phyloP scores from a whole-genome alignment of 495 filamentous ascomycete genomes.

The Talaromyces wortmannii region DNA sequence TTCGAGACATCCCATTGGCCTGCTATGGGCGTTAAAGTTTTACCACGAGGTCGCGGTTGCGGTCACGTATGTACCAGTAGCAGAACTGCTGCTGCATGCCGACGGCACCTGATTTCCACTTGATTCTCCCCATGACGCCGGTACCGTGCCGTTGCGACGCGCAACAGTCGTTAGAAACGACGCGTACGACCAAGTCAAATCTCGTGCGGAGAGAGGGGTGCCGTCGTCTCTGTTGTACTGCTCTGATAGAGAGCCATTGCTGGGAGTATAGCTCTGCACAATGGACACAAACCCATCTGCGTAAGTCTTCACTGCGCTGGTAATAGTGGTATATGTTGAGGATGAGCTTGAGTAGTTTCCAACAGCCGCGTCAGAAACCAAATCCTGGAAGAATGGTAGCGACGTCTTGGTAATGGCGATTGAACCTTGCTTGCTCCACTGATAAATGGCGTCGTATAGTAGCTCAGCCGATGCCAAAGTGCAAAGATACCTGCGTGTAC shows the following conservation, averaged over 20 bases:
- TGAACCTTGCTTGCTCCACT: slow-evolving; percentile 45
- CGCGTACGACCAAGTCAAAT: slow-evolving; percentile 66
- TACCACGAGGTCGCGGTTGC: not conserved
- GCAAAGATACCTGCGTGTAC: slow-evolving; percentile 50
- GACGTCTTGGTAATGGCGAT: slow-evolving; percentile 47
- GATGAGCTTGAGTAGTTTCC: slow-evolving; percentile 44
- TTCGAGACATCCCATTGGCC: no score
- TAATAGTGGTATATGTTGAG: slow-evolving; percentile 41
- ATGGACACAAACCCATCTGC: slow-evolving; percentile 58
- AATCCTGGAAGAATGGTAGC: slow-evolving; percentile 48
- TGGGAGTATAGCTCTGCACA: slow-evolving; percentile 41
- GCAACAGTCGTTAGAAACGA: slow-evolving; percentile 53
- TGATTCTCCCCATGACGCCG: slow-evolving; percentile 42
- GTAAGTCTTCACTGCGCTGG: slow-evolving; percentile 49
- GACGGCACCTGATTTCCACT: slow-evolving; percentile 35
- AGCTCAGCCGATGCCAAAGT: slow-evolving; percentile 60
- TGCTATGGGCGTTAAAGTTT: not conserved
- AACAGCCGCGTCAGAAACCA: slow-evolving; percentile 36
- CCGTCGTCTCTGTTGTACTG: slow-evolving; percentile 52
- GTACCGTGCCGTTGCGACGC: slow-evolving; percentile 33
- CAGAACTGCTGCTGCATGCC: slow-evolving; percentile 9
- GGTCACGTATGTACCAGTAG: slow-evolving; percentile 1
- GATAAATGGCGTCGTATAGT: slow-evolving; percentile 57
- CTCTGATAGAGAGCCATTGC: slow-evolving; percentile 51
- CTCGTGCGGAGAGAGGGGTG: slow-evolving; percentile 41